Evolutionary conservation across 2,329 filamentous ascomycete genomes (phyloP), one percentile per base, ranked within the genome.

Genomic region (Cordyceps javanica): DNA sequence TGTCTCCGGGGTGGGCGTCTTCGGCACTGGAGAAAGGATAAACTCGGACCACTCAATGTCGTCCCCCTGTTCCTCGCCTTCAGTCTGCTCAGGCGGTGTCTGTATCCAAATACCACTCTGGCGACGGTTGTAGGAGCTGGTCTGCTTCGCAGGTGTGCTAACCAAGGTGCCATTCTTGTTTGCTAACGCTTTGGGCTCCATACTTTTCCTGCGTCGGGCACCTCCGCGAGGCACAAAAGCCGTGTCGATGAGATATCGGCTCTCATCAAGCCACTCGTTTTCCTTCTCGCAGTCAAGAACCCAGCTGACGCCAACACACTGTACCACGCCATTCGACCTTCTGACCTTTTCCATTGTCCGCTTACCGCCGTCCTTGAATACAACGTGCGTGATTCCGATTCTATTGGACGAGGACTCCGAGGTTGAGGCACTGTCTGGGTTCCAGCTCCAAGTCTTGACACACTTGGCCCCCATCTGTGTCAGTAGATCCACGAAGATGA

Each of bases 271-370:
- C 89, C 89, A 92, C 68, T 83, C 76, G 61, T 88, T 88, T 66
- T 89, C 83, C 14, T 87, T 79, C 69, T 93, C 88, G 65, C 89
- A 93, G 64, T 96, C 90, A 61, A 96, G 80, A 56, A 94, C 88
- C 90, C 91, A 96, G 62, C 86, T 86, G 48, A 95, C 88, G 51
- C 91, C 91, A 57, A 96, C 90, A 72, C 91, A 95, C 64, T 90
- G 86, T 38, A 96, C 89, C 30, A 89, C 77, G 6, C 90, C 90
- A 14, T 82, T 80, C 39, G 83, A 86, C 64, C 87, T 82, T 58
- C 85, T 80, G 7, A 93, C 87, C 72, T 91, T 95, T 68, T 95
- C 87, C 62, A 96, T 73, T 0, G 91, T 96, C 26, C 87, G 80
- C 66, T 87, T 86, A 42, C 86, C 86, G 46, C 91, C 91, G 67